Conservation (phyloP, 441 rosid genomes). For the Bocquillonia castaneifolia region DNA sequence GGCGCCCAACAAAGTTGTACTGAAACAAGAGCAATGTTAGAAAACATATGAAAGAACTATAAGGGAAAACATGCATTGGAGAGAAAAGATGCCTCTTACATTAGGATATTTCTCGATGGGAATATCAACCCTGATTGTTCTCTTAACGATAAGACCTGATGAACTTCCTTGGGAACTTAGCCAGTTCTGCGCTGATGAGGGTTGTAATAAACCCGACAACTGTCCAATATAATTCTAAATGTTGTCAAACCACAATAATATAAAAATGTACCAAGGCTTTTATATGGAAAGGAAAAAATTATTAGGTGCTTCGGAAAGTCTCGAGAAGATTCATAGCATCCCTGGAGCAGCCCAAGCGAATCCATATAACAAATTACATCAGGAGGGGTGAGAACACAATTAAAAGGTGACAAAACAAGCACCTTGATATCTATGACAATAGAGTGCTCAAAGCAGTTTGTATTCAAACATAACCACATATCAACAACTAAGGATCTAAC, state of each 20-base stretch:
- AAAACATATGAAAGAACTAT: background rate
- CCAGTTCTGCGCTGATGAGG: slow-evolving; percentile 76
- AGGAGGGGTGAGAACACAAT: slow-evolving; percentile 8
- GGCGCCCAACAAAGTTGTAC: slow-evolving; percentile 98
- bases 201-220: slow-evolving; percentile 59
- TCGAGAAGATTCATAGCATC: background rate
- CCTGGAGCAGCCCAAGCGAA: slow-evolving; percentile 14
- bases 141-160: slow-evolving; percentile 82
- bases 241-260: slow-evolving; percentile 16
- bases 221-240: slow-evolving; percentile 42
- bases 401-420: background rate
- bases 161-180: slow-evolving; percentile 71
- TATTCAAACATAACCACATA: slow-evolving; percentile 13
- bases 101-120: slow-evolving; percentile 78
- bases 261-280: background rate
- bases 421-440: slow-evolving; percentile 17
- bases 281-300: background rate
- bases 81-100: slow-evolving; percentile 42
- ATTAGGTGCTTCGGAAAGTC: slow-evolving; percentile 8
- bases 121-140: slow-evolving; percentile 90
- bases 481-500: slow-evolving; percentile 9
- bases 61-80: background rate
- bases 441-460: slow-evolving; percentile 9
- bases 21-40: slow-evolving; percentile 38
- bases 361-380: background rate